Percentiles rank a stretch among this genome's conserved stretches.
These are phyloP conservation scores for Colletotrichum ledebouriae DNA, from an alignment of 2,329 filamentous ascomycete species.

Conservation along the genomic window DNA sequence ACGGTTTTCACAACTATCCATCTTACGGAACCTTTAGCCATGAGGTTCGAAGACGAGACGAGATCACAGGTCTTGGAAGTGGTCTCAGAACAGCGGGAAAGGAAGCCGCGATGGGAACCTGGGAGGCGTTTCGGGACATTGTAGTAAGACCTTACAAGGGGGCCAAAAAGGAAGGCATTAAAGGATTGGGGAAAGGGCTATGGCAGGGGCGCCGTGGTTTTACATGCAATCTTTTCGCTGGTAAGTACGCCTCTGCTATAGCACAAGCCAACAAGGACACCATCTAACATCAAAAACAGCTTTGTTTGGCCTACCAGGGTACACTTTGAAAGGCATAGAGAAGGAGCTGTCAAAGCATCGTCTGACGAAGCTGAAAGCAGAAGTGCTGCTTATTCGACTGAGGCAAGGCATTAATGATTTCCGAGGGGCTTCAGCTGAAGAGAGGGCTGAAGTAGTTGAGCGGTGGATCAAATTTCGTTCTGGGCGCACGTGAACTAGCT, in stretches of 20 bases:
- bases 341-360: constrained; percentile 58
- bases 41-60: constrained; percentile 73
- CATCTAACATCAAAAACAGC: constrained; percentile 48
- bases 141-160: constrained; percentile 74
- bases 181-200: constrained; percentile 73
- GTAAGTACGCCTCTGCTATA: constrained; percentile 34
- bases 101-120: constrained; percentile 74
- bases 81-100: constrained; percentile 73
- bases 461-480: constrained; percentile 47
- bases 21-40: constrained; percentile 74
- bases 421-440: constrained; percentile 43
- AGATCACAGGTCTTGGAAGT: constrained; percentile 75
- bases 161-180: constrained; percentile 71
- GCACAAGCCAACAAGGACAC: background rate
- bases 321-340: constrained; percentile 66
- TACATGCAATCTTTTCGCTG: constrained; percentile 59
- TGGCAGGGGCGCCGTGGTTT: constrained; percentile 59
- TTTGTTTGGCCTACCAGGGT: constrained; percentile 62
- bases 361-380: constrained; percentile 51
- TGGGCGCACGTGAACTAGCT: constrained; percentile 12
- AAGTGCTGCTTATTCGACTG: constrained; percentile 51
- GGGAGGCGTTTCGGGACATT: constrained; percentile 76
- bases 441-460: constrained; percentile 45
- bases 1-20: constrained; percentile 81
- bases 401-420: constrained; percentile 50